Evolutionary conservation across 192 early-diverging fungal genomes (phyloP).

Genomic region (Thamnidium elegans): DNA sequence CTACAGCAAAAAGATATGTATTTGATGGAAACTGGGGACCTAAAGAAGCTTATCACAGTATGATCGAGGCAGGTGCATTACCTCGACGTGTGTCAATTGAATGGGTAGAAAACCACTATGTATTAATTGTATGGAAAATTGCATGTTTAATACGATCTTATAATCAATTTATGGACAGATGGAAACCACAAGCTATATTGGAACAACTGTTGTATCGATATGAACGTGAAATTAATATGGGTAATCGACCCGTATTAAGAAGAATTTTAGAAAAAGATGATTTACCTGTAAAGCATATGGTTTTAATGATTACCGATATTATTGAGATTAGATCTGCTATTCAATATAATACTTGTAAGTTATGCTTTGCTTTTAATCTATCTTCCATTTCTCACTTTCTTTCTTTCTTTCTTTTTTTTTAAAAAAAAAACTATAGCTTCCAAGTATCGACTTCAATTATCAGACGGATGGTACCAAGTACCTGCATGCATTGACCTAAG

Average conservation of each 20-base stretch:
- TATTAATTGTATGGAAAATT: constrained; percentile 71
- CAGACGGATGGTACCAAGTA: constrained; percentile 75
- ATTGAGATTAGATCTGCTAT: background rate
- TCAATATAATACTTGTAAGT: background rate
- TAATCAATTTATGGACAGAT: constrained; percentile 35
- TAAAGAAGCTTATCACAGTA: constrained; percentile 38
- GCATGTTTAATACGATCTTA: constrained; percentile 56
- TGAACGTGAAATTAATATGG: constrained; percentile 64
- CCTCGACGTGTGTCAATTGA: constrained; percentile 24
- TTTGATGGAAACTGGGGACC: constrained; percentile 45
- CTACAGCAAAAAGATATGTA: constrained; percentile 24
- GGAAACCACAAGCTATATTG: constrained; percentile 33
- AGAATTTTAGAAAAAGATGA: constrained; percentile 66
- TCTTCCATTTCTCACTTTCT: background rate
- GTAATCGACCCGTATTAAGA: constrained; percentile 58
- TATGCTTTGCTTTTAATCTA: background rate
- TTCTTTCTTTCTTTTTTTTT: no score
- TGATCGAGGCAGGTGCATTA: constrained; percentile 44
- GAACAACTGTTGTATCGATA: constrained; percentile 47
- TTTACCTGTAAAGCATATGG: constrained; percentile 49
- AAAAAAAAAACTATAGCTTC: background rate
- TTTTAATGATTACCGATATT: constrained; percentile 59
- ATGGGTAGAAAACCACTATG: constrained; percentile 69
- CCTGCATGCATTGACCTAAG: constrained; percentile 48
- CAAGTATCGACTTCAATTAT: constrained; percentile 41